These are phyloP conservation scores for Microbotryum intermedium DNA, from an alignment of 1,284 basidiomycete genomes.

Conservation along the genomic window DNA sequence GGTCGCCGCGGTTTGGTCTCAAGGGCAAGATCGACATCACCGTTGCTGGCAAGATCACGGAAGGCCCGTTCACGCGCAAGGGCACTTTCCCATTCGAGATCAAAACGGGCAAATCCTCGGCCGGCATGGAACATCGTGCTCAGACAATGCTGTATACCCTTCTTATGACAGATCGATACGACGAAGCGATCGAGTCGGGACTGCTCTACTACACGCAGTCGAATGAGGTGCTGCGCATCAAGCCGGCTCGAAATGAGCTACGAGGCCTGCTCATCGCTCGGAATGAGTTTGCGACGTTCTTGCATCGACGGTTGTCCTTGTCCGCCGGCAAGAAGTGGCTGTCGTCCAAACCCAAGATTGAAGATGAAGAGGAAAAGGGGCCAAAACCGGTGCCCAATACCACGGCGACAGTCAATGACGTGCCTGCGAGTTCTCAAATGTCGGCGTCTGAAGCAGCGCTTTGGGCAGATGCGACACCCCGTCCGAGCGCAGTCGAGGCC, in stretches of 20 bases:
- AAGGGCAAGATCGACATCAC: constrained; percentile 95
- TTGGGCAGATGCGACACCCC: constrained; percentile 6
- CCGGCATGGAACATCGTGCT: constrained; percentile 84
- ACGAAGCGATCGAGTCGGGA: constrained; percentile 56
- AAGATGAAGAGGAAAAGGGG: background rate
- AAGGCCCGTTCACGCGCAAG: constrained; percentile 12
- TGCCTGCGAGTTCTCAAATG: constrained; percentile 3
- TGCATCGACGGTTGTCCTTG: constrained; percentile 38
- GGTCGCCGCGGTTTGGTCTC: constrained; percentile 87
- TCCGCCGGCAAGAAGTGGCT: background rate
- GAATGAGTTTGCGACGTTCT: constrained; percentile 76
- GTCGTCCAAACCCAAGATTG: background rate
- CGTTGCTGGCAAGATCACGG: constrained; percentile 54
- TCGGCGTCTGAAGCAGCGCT: constrained; percentile 19
- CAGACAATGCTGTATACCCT: constrained; percentile 97
- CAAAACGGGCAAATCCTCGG: constrained; percentile 76
- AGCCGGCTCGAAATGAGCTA: constrained; percentile 68
- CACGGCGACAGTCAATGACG: constrained; percentile 2
- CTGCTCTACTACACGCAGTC: constrained; percentile 89
- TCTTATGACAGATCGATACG: constrained; percentile 81
- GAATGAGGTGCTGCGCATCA: constrained; percentile 75
- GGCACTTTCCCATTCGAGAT: constrained; percentile 77
- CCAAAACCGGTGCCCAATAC: background rate
- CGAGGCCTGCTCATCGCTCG: constrained; percentile 69
- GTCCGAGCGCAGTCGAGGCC: background rate